Conservation (phyloP, 768 basidiomycete genomes). For the Phanerodontia chrysosporium region DNA sequence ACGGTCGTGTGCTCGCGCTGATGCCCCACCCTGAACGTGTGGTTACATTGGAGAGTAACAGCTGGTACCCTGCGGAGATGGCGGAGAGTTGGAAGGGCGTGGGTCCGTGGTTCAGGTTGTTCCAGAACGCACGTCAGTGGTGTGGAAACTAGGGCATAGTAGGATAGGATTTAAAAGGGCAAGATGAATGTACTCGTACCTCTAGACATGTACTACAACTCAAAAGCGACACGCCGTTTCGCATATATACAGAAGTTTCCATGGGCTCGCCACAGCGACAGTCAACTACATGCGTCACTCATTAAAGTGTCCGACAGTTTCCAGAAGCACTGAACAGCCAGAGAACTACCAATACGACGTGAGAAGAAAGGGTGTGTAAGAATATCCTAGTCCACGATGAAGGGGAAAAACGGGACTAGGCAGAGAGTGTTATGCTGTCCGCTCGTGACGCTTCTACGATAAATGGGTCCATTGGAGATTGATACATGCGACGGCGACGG, state of each 20-base stretch:
- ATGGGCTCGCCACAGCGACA: conserved; percentile 5
- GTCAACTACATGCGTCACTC: conserved; percentile 6
- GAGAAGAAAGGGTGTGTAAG: conserved; percentile 5
- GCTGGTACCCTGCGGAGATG: conserved; percentile 77
- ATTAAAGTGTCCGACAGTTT: conserved; percentile 7
- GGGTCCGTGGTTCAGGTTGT: conserved; percentile 94
- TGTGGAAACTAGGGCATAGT: conserved; percentile 17
- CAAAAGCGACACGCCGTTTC: background rate
- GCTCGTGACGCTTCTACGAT: conserved; percentile 3
- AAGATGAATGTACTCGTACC: background rate
- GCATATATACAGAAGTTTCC: background rate
- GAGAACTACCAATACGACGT: conserved; percentile 2
- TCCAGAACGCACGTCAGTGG: conserved; percentile 87
- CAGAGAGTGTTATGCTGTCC: conserved; percentile 1
- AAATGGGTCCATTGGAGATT: conserved; percentile 7
- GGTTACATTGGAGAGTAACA: conserved; percentile 75
- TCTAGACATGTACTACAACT: background rate
- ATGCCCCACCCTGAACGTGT: conserved; percentile 99
- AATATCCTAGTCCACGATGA: conserved; percentile 6
- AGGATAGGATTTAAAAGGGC: background rate
- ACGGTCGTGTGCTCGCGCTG: conserved; percentile 87
- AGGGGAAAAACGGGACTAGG: background rate
- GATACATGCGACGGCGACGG: conserved; percentile 13
- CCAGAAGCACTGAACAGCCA: conserved; percentile 5
- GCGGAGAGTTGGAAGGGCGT: conserved; percentile 60